Base-by-base conservation (phyloP, 2,329 filamentous ascomycete genomes). In the Aspergillus texensis region DNA sequence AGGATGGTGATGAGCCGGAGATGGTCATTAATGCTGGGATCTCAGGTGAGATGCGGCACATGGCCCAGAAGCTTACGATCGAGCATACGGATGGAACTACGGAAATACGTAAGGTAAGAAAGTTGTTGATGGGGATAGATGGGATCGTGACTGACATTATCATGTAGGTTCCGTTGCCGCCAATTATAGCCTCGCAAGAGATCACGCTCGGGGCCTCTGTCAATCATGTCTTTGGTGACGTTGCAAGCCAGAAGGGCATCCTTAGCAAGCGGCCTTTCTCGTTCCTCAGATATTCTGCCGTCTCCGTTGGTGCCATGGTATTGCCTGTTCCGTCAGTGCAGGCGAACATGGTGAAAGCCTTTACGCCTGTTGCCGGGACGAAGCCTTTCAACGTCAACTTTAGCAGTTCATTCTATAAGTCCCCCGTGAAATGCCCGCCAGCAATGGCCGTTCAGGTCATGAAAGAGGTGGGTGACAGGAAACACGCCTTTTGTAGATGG, bases 401-500 rank as follows among this genome's bases (percentile, higher is more conserved):
- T 14, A 70, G 68, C 50, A 72, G 70, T 43, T 70, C 60, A n/a
- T 72, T 78, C 54, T 67, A 68, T 34, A 67, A 72, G 41, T 74
- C 76, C 0, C 65, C 74, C 28, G 62, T 65, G 6, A 65, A 71
- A 45, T 65, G 60, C 3, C 73, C 72, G 1, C 79, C 79, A 12
- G 68, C 66, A 4, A 57, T 80, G 21, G 71, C 70, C 24, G 59
- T 80, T 9, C 71, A 77, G 53, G 58, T 77, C 16, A 65, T 69
- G 16, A 78, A 75, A 59, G 64, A 70, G 58, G 65, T 81, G 14
- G 74, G 75, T 1, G 24, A 67, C 6, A 65, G 67, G 28, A 77
- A 78, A 39, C 57, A 73, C 26, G 75, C 71, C 2, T 74, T 74
- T 56, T 70, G 73, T 46, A 71, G 73, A 26, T 79, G 77, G 77